phyloP scores from a whole-genome alignment of 345 rosid species.

The Salix koriyanagi region DNA sequence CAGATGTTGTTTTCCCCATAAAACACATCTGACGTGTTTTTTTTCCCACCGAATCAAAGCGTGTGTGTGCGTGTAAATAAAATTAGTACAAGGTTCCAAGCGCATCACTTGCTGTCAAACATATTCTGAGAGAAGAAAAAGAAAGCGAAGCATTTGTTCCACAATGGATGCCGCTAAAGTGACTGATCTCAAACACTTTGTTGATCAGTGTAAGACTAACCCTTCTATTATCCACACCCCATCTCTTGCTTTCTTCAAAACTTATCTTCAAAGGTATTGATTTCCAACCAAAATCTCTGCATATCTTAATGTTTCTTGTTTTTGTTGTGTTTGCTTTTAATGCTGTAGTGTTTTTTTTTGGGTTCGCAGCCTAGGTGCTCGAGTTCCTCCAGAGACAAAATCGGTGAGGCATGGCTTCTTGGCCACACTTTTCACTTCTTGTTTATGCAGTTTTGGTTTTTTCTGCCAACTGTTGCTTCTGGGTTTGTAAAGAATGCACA shows the following conservation, averaged over 20 bases:
- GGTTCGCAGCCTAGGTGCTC: constrained; percentile 66
- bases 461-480: not conserved
- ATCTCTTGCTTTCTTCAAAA: constrained; percentile 60
- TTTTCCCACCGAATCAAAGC: no score
- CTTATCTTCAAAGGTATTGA: constrained; percentile 54
- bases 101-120: not conserved
- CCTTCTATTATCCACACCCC: constrained; percentile 64
- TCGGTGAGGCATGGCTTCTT: constrained; percentile 37
- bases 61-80: no score
- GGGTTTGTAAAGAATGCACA: not conserved
- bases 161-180: constrained; percentile 45
- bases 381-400: constrained; percentile 43
- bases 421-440: not conserved
- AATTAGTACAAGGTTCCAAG: not conserved
- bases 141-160: not conserved
- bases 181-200: constrained; percentile 43
- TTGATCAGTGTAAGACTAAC: constrained; percentile 50
- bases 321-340: not conserved
- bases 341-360: not conserved
- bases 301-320: not conserved
- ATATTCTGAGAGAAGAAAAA: not conserved
- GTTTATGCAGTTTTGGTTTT: not conserved
- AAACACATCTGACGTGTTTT: not conserved
- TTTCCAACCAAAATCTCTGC: not conserved
- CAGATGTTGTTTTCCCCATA: not conserved